Base-by-base conservation (phyloP, 441 rosid species). In the Erysimum pusillum region DNA sequence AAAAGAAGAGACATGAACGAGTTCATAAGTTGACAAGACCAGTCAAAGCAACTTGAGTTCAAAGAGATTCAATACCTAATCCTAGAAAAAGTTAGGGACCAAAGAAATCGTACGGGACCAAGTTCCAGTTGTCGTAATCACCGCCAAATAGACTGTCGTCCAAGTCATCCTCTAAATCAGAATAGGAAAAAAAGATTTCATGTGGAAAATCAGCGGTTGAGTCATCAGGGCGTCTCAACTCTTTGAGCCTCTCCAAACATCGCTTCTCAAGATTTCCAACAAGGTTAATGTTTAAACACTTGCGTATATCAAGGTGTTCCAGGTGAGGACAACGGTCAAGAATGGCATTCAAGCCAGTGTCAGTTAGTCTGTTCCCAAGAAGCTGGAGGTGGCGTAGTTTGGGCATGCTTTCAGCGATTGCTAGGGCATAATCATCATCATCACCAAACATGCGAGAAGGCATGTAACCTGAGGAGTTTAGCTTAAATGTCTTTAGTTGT, bases 341-440 rank as follows among this genome's bases (percentile, higher is more conserved):
- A 73, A 91, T 86, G 7, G 83, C 90, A 58, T 49, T 53, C 79
- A 89, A 57, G 20, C 94, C 94, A 6, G 32, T 36, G 54, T 91
- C 72, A 28, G 89, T 85, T 66, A 91, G 17, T 71, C 63, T 65
- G 67, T 86, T 89, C 45, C 90, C 91, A 22, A 82, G 64, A 36
- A 91, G 73, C 79, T 88, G 87, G 36, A 91, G 93, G 69, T 73
- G 74, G 52, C 53, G 81, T 13, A 89, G 58, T 54, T 45, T 66
- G 7, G 74, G 87, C 93, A 91, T 87, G 57, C 52, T 76, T 81
- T 79, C 66, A 5, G 87, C 90, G 51, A 91, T 85, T 38, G 80
- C 87, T 31, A 79, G 54, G 3, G 91, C 94, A 13, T 85, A 90
- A 1, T 71, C 85, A 31, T 91, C 88, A 41, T 78, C 88, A 8